phyloP scores from a whole-genome alignment of 2,329 filamentous ascomycete genomes.

The Magnaporthiopsis rhizophila region DNA sequence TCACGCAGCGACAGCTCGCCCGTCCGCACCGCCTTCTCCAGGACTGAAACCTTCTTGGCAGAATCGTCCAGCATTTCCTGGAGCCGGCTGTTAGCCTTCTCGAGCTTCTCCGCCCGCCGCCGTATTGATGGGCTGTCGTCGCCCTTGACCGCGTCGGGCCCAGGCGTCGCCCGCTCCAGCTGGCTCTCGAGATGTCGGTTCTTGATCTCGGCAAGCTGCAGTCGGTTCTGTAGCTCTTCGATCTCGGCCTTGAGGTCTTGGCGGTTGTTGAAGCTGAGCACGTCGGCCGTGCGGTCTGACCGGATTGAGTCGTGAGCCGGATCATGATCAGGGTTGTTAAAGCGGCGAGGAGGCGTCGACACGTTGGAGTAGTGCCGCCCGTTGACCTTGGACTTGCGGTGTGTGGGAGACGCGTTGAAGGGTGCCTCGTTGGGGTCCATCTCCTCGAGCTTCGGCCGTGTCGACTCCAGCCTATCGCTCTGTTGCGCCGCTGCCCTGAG shows the following conservation, averaged over 20 bases:
- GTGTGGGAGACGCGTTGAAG: constrained; percentile 63
- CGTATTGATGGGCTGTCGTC: constrained; percentile 52
- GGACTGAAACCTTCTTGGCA: constrained; percentile 77
- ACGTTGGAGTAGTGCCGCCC: constrained; percentile 60
- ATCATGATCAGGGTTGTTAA: constrained; percentile 48
- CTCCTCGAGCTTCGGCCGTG: constrained; percentile 73
- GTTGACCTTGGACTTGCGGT: constrained; percentile 47
- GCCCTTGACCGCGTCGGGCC: constrained; percentile 54
- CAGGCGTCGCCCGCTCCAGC: constrained; percentile 60
- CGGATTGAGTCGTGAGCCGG: constrained; percentile 62
- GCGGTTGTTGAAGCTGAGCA: constrained; percentile 73
- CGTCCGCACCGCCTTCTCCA: constrained; percentile 79
- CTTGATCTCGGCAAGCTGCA: constrained; percentile 91
- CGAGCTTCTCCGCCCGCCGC: constrained; percentile 79
- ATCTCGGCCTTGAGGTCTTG: constrained; percentile 89
- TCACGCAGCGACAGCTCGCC: constrained; percentile 86
- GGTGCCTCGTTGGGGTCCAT: constrained; percentile 77
- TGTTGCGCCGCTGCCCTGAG: constrained; percentile 57
- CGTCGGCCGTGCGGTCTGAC: constrained; percentile 80
- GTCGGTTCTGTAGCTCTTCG: constrained; percentile 86
- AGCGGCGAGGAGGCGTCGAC: constrained; percentile 66
- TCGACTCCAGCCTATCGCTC: constrained; percentile 49
- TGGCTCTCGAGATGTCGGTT: constrained; percentile 89
- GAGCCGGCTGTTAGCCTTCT: constrained; percentile 82
- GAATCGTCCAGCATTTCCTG: constrained; percentile 96